A percentile compares a stretch with the other conserved stretches of the same genome.
These are phyloP conservation scores for Caloboletus firmus DNA, from an alignment of 1,284 basidiomycete genomes.

Conservation along the genomic window DNA sequence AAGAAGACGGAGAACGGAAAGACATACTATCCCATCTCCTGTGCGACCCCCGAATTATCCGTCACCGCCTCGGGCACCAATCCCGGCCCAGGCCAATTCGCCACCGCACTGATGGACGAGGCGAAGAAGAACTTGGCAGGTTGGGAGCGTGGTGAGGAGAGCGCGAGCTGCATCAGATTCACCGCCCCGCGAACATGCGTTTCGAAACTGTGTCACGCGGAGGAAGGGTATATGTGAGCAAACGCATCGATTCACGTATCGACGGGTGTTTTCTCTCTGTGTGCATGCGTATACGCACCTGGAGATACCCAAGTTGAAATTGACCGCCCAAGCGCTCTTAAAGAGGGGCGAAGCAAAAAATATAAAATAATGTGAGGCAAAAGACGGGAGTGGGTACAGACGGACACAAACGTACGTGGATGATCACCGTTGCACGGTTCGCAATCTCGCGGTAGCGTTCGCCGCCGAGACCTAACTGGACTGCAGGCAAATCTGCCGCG, in stretches of 20 bases:
- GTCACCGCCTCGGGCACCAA: slow-evolving; percentile 42
- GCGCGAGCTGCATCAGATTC: slow-evolving; percentile 54
- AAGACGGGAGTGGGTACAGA: slow-evolving; percentile 20
- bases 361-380: background rate
- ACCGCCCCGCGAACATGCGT: slow-evolving; percentile 51
- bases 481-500: slow-evolving; percentile 44
- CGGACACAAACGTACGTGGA: slow-evolving; percentile 43
- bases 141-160: slow-evolving; percentile 40
- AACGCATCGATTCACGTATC: background rate
- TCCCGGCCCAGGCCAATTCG: slow-evolving; percentile 31
- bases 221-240: background rate
- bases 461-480: slow-evolving; percentile 42
- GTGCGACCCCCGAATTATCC: slow-evolving; percentile 39
- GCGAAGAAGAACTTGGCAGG: slow-evolving; percentile 54
- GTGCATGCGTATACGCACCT: slow-evolving; percentile 35
- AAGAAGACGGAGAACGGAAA: background rate
- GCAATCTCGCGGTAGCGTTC: slow-evolving; percentile 41
- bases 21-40: slow-evolving; percentile 55
- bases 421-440: slow-evolving; percentile 42
- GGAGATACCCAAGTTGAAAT: slow-evolving; percentile 46
- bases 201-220: slow-evolving; percentile 32
- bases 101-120: slow-evolving; percentile 50
- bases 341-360: background rate
- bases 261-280: background rate
- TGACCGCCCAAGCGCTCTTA: slow-evolving; percentile 50